Conservation (phyloP, 768 basidiomycete species). For the Russula sp. region DNA sequence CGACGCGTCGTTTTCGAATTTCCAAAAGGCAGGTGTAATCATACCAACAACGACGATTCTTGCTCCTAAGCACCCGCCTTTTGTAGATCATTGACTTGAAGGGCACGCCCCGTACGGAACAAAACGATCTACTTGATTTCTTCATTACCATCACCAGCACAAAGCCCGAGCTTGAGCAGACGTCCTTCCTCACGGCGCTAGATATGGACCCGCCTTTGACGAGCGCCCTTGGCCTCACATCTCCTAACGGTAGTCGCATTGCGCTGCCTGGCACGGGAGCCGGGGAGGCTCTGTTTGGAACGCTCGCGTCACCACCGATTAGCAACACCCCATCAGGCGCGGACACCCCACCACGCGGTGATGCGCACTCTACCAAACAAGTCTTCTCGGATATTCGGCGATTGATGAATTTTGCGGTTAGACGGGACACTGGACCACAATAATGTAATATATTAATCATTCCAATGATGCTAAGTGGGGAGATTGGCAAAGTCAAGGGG, state of each 20-base stretch:
- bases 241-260: constrained; percentile 60
- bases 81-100: constrained; percentile 87
- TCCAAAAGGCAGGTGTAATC: constrained; percentile 76
- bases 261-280: constrained; percentile 38
- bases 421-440: constrained; percentile 52
- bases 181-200: constrained; percentile 87
- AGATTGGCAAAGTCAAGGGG: background rate
- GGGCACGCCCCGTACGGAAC: constrained; percentile 79
- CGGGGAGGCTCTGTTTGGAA: constrained; percentile 54
- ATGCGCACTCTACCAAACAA: constrained; percentile 47
- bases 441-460: constrained; percentile 5
- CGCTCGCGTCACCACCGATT: constrained; percentile 54
- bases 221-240: constrained; percentile 46
- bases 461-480: background rate
- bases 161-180: constrained; percentile 78
- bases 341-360: constrained; percentile 39
- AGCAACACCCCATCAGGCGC: constrained; percentile 61
- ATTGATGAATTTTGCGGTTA: constrained; percentile 83
- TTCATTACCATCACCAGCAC: constrained; percentile 93
- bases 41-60: background rate
- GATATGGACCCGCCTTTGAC: constrained; percentile 87
- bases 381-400: constrained; percentile 86
- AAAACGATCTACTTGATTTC: constrained; percentile 85
- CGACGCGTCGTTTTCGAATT: constrained; percentile 93
- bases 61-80: background rate